Evolutionary conservation across 352 stramenopile genomes (phyloP).

Genomic region (Phytophthora idaei): DNA sequence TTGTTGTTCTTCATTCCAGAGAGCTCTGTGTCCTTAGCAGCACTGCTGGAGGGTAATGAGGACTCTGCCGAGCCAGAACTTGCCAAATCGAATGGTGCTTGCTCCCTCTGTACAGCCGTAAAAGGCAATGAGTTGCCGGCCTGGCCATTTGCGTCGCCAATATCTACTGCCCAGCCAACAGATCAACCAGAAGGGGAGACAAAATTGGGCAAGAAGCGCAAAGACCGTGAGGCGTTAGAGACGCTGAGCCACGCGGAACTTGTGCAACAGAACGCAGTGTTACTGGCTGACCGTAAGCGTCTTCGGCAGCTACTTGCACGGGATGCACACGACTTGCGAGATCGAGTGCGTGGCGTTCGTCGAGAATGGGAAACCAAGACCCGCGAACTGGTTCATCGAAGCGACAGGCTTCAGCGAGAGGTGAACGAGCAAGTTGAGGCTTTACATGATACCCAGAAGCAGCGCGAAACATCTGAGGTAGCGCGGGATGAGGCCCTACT

Average conservation of each 20-base stretch:
- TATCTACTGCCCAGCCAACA: background rate
- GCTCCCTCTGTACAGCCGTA: constrained; percentile 21
- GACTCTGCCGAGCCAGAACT: background rate
- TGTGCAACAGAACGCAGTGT: constrained; percentile 38
- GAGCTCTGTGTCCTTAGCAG: constrained; percentile 25
- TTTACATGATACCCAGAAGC: constrained; percentile 20
- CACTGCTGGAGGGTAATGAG: constrained; percentile 6
- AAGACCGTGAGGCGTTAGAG: constrained; percentile 19
- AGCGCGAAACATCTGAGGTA: constrained; percentile 37
- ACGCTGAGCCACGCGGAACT: constrained; percentile 53
- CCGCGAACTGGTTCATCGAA: constrained; percentile 41
- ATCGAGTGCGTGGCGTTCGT: constrained; percentile 43
- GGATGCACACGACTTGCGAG: constrained; percentile 51
- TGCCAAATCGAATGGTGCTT: constrained; percentile 3
- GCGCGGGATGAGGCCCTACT: constrained; percentile 35
- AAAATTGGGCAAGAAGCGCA: constrained; percentile 10
- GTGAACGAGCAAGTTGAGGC: constrained; percentile 21
- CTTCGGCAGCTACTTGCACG: constrained; percentile 44
- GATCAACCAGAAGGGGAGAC: constrained; percentile 1
- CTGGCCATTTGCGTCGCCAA: constrained; percentile 9
- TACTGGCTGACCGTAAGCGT: constrained; percentile 52
- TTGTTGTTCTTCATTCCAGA: constrained; percentile 71
- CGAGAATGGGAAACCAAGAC: constrained; percentile 56
- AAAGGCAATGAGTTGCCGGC: constrained; percentile 12
- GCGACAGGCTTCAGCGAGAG: constrained; percentile 38